Conservation (phyloP, 2,329 filamentous ascomycete genomes). For the Helotiales sp. region DNA sequence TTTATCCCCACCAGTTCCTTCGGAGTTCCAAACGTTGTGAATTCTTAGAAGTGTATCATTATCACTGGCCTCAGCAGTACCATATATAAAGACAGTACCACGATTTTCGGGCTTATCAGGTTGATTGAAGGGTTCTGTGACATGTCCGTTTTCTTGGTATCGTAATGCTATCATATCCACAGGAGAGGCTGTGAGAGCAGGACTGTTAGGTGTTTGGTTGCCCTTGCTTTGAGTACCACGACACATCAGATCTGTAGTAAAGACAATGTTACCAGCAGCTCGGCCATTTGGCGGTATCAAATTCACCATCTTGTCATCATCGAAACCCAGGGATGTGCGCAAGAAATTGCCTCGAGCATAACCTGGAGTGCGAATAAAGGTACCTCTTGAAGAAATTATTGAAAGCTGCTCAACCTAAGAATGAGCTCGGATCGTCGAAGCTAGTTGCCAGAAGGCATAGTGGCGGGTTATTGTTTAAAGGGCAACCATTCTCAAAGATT, state of each 20-base stretch:
- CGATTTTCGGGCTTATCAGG: slow-evolving; percentile 66
- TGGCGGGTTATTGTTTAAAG: too few relatives aligned
- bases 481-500: too few relatives aligned
- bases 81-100: slow-evolving; percentile 75
- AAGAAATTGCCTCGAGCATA: not conserved
- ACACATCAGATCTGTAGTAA: slow-evolving; percentile 60
- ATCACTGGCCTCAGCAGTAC: slow-evolving; percentile 63
- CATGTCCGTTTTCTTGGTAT: slow-evolving; percentile 79
- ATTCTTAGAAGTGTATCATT: slow-evolving; percentile 64
- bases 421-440: too few relatives aligned
- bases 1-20: slow-evolving; percentile 82
- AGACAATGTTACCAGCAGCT: not conserved
- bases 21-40: slow-evolving; percentile 76
- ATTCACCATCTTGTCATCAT: not conserved
- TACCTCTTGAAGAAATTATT: too few relatives aligned
- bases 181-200: slow-evolving; percentile 50
- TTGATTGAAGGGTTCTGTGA: slow-evolving; percentile 63
- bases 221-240: slow-evolving; percentile 64
- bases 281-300: not conserved
- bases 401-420: too few relatives aligned
- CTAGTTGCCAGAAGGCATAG: too few relatives aligned
- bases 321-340: not conserved
- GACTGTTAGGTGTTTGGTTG: slow-evolving; percentile 28
- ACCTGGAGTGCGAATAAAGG: too few relatives aligned
- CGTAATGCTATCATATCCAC: slow-evolving; percentile 69